Evolutionary conservation across 2,329 filamentous ascomycete species (phyloP).

Genomic region (Cladosporium sp.): DNA sequence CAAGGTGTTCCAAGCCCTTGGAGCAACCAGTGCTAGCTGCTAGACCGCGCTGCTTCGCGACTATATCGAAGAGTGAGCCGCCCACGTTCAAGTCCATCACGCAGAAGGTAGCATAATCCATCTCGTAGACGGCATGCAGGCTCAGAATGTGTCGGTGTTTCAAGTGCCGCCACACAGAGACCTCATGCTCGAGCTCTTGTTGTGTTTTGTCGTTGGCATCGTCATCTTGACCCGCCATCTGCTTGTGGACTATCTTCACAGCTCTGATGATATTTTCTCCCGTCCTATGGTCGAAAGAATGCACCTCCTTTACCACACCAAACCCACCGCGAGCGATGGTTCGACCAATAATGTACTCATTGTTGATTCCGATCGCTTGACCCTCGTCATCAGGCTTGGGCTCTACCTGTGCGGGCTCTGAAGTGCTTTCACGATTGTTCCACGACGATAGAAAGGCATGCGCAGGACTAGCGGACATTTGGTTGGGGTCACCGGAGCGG

Average conservation of each 20-base stretch:
- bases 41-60: constrained; percentile 49
- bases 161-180: constrained; percentile 63
- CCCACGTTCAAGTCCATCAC: constrained; percentile 62
- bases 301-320: constrained; percentile 63
- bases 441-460: constrained; percentile 30
- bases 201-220: constrained; percentile 62
- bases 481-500: constrained; percentile 23
- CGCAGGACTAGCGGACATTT: constrained; percentile 29
- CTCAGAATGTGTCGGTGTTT: constrained; percentile 60
- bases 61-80: constrained; percentile 61
- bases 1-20: constrained; percentile 47
- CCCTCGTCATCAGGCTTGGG: constrained; percentile 62
- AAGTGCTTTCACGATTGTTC: constrained; percentile 17
- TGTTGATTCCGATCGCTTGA: constrained; percentile 57
- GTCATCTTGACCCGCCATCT: constrained; percentile 52
- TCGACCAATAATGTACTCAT: constrained; percentile 64
- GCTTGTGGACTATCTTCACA: constrained; percentile 65
- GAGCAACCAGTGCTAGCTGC: constrained; percentile 24
- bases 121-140: constrained; percentile 61
- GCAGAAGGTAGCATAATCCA: constrained; percentile 65
- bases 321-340: constrained; percentile 64
- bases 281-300: constrained; percentile 49
- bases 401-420: constrained; percentile 23
- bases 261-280: constrained; percentile 54
- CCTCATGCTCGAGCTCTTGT: constrained; percentile 65